These are phyloP conservation scores for Teratosphaeria destructans DNA, from an alignment of 2,329 filamentous ascomycete genomes.

Conservation along the genomic window DNA sequence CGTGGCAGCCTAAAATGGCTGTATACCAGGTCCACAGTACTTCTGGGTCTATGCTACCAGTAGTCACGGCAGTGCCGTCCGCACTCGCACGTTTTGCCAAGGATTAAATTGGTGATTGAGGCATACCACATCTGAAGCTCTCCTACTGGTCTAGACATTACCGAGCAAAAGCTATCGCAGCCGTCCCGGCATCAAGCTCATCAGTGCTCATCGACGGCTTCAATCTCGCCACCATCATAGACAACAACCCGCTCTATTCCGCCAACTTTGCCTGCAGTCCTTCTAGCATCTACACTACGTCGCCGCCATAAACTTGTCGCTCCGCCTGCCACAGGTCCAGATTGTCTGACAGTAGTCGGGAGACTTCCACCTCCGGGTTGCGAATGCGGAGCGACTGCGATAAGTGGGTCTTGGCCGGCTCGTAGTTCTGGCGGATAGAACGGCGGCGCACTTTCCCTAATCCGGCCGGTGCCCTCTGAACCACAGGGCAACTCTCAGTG, in stretches of 20 bases:
- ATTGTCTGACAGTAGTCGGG: slow-evolving; percentile 68
- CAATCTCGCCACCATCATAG: too few species aligned
- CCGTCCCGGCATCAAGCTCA: too few species aligned
- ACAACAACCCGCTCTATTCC: slow-evolving; percentile 52
- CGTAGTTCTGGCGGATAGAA: slow-evolving; percentile 73
- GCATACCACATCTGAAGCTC: too few species aligned
- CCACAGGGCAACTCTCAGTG: slow-evolving; percentile 18
- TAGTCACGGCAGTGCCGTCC: too few species aligned
- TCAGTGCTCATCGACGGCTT: too few species aligned
- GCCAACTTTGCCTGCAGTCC: slow-evolving; percentile 62
- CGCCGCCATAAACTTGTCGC: slow-evolving; percentile 47
- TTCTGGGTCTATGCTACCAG: too few species aligned
- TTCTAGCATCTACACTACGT: slow-evolving; percentile 58
- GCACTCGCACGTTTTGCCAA: too few species aligned
- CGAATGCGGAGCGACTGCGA: slow-evolving; percentile 67
- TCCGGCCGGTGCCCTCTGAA: slow-evolving; percentile 16
- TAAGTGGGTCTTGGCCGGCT: slow-evolving; percentile 69
- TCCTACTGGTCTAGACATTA: too few species aligned
- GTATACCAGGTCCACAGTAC: too few species aligned
- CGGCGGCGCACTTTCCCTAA: slow-evolving; percentile 57
- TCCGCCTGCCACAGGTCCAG: slow-evolving; percentile 53
- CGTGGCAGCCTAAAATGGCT: too few species aligned
- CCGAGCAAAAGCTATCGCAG: too few species aligned
- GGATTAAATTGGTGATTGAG: too few species aligned
- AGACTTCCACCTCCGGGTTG: slow-evolving; percentile 63